These are phyloP conservation scores for Ustilaginoidea virens DNA, from an alignment of 2,329 filamentous ascomycete genomes.

Conservation along the genomic window DNA sequence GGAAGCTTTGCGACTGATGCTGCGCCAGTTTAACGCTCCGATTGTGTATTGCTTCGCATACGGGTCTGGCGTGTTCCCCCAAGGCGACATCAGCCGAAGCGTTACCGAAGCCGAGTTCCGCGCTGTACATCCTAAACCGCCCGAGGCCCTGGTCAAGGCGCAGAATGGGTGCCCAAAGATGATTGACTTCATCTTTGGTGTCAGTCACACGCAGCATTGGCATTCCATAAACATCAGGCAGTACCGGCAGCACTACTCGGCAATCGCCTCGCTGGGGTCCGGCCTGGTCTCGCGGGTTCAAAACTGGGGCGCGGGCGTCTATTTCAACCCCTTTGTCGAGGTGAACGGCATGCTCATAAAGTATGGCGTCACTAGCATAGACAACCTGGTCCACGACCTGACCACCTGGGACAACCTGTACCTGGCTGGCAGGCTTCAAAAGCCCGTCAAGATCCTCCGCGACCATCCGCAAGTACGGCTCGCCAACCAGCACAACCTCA, in stretches of 20 bases:
- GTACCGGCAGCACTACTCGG: slow-evolving; percentile 86
- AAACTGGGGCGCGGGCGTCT: slow-evolving; percentile 87
- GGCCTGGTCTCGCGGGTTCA: slow-evolving; percentile 74
- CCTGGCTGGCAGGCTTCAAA: slow-evolving; percentile 88
- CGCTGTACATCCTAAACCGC: slow-evolving; percentile 68
- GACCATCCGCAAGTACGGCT: slow-evolving; percentile 86
- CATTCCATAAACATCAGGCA: slow-evolving; percentile 83
- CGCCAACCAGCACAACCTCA: slow-evolving; percentile 88
- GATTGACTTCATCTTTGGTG: slow-evolving; percentile 97
- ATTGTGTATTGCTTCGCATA: slow-evolving; percentile 97
- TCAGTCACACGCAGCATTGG: slow-evolving; percentile 91
- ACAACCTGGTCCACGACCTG: slow-evolving; percentile 76
- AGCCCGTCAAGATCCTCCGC: slow-evolving; percentile 92
- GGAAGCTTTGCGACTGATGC: slow-evolving; percentile 68
- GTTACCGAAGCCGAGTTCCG: slow-evolving; percentile 40
- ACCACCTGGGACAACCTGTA: slow-evolving; percentile 90
- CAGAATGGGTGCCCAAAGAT: slow-evolving; percentile 86
- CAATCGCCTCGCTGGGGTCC: slow-evolving; percentile 67
- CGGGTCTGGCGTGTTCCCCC: slow-evolving; percentile 89
- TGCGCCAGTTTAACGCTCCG: slow-evolving; percentile 83
- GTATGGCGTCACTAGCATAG: slow-evolving; percentile 90
- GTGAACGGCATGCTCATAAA: slow-evolving; percentile 95
- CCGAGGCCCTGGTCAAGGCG: slow-evolving; percentile 64
- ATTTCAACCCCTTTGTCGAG: slow-evolving; percentile 92
- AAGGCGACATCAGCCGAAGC: slow-evolving; percentile 37